These are phyloP conservation scores for Ustilago tritici DNA, from an alignment of 1,284 basidiomycete species.

Conservation along the genomic window DNA sequence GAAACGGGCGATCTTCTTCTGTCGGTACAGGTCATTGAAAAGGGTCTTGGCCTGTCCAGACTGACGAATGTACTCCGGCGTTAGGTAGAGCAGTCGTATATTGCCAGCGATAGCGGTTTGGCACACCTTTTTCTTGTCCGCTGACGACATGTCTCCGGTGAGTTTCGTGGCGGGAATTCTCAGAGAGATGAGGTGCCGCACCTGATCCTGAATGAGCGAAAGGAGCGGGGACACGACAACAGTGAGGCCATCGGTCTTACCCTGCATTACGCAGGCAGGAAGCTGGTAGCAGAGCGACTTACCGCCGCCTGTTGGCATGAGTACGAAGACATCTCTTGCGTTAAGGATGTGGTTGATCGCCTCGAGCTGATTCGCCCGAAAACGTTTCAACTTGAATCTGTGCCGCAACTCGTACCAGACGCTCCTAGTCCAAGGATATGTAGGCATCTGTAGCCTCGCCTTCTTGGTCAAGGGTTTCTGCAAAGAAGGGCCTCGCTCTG, in stretches of 20 bases:
- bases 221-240: constrained; percentile 91
- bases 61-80: constrained; percentile 80
- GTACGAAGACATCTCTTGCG: constrained; percentile 88
- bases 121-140: constrained; percentile 72
- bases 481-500: constrained; percentile 36
- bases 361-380: constrained; percentile 87
- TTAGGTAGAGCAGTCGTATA: constrained; percentile 83
- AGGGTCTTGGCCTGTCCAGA: constrained; percentile 73
- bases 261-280: constrained; percentile 83
- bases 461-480: constrained; percentile 17
- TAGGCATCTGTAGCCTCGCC: constrained; percentile 10
- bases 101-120: constrained; percentile 68
- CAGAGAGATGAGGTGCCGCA: constrained; percentile 77
- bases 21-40: constrained; percentile 76
- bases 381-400: constrained; percentile 78
- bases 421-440: constrained; percentile 74
- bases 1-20: constrained; percentile 81
- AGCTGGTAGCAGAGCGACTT: constrained; percentile 79
- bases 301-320: constrained; percentile 97
- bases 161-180: constrained; percentile 80
- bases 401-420: constrained; percentile 76
- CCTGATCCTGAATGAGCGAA: constrained; percentile 92
- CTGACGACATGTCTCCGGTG: constrained; percentile 75
- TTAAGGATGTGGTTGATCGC: constrained; percentile 84
- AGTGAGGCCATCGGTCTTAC: constrained; percentile 82